Base-by-base conservation (phyloP, 2,329 filamentous ascomycete species). In the Emericellopsis cladophorae region DNA sequence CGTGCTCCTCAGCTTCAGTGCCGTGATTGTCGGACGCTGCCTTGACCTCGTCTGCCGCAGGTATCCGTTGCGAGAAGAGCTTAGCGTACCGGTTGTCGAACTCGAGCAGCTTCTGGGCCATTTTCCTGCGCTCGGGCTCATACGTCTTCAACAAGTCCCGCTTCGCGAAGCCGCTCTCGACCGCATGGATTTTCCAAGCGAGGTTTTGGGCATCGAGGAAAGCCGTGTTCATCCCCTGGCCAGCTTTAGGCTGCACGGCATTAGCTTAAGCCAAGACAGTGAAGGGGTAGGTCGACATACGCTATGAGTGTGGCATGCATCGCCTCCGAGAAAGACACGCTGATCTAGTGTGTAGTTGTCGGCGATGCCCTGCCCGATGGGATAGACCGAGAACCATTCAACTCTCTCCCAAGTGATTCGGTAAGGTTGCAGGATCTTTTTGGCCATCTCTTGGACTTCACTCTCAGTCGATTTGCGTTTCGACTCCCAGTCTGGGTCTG, bases 101-200 rank as follows among this genome's bases (percentile, higher is more conserved):
- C 55, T 82, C 71, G 11, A 95, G 70, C 1, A 95, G 73, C 10
- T 76, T 84, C 60, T 95, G 84, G 5, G 90, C 90, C 34, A 93
- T 81, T 42, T 82, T 71, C 56, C 85, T 89, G 43, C 89, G 81
- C 62, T 95, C 89, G 3, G 73, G 70, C 62, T 95, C 86, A 58
- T 95, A 96, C 0, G 89, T 92, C 46, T 79, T 75, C 39, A 96
- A 72, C 15, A 92, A 70, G 4, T 76, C 74, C 45, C 84, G 81
- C 24, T 79, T 65, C 1, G 87, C 85, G 49, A 94, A 85, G 11
- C 87, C 87, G 22, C 73, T 71, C 56, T 95, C 88, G 9, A 95
- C 90, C 31, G 84, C 79, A 56, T 95, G 89, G 40, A 95, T 84
- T 66, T 96, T 96, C 89, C 89, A 96, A 7, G 89, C 89, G 33